Conservation (phyloP, 805 yeast genomes). For the Candida ponderosae region DNA sequence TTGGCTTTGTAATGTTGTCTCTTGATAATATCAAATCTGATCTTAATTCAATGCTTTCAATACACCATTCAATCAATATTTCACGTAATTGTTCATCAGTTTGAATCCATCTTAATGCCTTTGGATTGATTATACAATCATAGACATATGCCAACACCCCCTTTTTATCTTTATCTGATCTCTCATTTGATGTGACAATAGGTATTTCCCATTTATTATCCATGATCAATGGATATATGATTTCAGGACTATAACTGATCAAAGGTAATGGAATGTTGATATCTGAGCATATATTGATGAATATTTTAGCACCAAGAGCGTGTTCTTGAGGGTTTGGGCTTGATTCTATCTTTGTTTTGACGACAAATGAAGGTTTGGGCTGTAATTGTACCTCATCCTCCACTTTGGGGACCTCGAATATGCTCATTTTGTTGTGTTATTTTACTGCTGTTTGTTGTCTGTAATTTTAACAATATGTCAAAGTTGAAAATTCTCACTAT, state of each 20-base stretch:
- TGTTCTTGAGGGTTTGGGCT: conserved; percentile 13
- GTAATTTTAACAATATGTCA: too few relatives aligned
- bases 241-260: conserved; percentile 41
- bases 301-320: conserved; percentile 48
- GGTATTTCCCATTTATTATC: conserved; percentile 84
- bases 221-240: conserved; percentile 55
- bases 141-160: conserved; percentile 58
- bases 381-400: conserved; percentile 20
- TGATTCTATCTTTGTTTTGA: conserved; percentile 44
- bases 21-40: conserved; percentile 48
- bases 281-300: conserved; percentile 71
- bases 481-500: too few relatives aligned
- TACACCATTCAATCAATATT: conserved; percentile 74
- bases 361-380: conserved; percentile 68
- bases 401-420: too few relatives aligned
- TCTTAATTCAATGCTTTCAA: conserved; percentile 66
- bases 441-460: too few relatives aligned
- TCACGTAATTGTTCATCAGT: conserved; percentile 50
- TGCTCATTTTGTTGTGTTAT: too few relatives aligned
- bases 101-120: conserved; percentile 55
- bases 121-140: conserved; percentile 72
- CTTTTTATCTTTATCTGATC: conserved; percentile 57
- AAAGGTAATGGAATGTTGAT: conserved; percentile 58
- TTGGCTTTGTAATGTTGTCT: conserved; percentile 55
- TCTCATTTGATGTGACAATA: conserved; percentile 53